A percentile compares a stretch with the other conserved stretches of the same genome.
Evolutionary conservation across 805 yeast genomes (phyloP).

Genomic region (Yarrowia bubula): DNA sequence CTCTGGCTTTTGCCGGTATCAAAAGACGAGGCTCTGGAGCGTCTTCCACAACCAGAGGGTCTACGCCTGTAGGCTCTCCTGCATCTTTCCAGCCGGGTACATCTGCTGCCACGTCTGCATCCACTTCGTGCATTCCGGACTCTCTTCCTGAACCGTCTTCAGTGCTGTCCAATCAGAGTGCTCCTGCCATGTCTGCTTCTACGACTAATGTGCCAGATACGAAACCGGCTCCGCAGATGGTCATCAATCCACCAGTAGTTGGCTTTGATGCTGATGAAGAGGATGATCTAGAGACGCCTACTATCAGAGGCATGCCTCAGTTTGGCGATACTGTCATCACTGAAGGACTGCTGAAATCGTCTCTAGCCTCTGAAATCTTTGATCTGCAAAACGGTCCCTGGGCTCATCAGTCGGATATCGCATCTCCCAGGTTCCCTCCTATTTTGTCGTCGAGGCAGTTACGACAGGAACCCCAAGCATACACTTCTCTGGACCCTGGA

Average conservation of each 20-base stretch:
- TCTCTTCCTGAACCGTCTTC: background rate
- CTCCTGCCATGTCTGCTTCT: background rate
- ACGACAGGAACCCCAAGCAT: slow-evolving; percentile 11
- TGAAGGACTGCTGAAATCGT: slow-evolving; percentile 10
- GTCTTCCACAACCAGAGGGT: slow-evolving; percentile 1
- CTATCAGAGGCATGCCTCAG: slow-evolving; percentile 6
- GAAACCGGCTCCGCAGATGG: background rate
- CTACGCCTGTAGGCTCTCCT: slow-evolving; percentile 23
- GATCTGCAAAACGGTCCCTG: slow-evolving; percentile 24
- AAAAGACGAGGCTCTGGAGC: slow-evolving; percentile 29
- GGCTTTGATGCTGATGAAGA: background rate
- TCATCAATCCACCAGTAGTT: background rate
- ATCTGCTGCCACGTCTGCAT: background rate
- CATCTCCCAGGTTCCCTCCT: slow-evolving; percentile 12
- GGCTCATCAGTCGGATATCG: slow-evolving; percentile 15
- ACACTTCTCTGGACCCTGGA: slow-evolving; percentile 12
- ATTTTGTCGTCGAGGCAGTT: background rate
- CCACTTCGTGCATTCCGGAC: background rate
- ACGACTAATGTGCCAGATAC: background rate
- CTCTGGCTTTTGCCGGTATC: slow-evolving; percentile 37
- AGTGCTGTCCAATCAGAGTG: background rate
- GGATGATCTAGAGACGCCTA: background rate
- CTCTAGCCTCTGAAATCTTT: slow-evolving; percentile 20
- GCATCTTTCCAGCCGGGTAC: background rate
- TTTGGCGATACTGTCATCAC: slow-evolving; percentile 19